Conservation (phyloP, 148 eudicot genomes). For the Nepenthes mirabilis region DNA sequence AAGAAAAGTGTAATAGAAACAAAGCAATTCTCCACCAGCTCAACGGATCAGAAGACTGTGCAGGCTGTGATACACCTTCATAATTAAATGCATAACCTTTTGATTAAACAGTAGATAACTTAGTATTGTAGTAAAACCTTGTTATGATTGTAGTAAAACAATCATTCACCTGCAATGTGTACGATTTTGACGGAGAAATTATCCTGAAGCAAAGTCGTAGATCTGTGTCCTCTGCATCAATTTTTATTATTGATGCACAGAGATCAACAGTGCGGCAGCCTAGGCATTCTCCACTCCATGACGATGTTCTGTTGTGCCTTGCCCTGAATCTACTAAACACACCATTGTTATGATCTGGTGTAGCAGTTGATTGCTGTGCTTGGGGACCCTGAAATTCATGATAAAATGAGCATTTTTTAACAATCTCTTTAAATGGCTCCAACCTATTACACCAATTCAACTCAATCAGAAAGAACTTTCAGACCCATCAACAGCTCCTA, state of each 20-base stretch:
- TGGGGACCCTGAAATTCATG: conserved; percentile 37
- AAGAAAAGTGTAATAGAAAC: no score
- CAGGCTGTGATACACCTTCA: no score
- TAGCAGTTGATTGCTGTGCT: conserved; percentile 31
- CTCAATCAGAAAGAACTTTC: no score
- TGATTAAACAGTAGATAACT: neutral
- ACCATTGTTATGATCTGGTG: conserved; percentile 43
- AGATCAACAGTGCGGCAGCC: conserved; percentile 70
- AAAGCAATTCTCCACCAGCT: no score
- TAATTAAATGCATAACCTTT: no score
- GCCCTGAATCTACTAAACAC: conserved; percentile 81
- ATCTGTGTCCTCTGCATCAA: conserved; percentile 86
- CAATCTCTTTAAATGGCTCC: neutral
- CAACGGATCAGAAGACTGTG: no score
- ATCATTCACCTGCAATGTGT: conserved; percentile 65
- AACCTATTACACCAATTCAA: no score
- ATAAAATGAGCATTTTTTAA: conserved; percentile 1
- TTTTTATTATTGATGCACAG: conserved; percentile 72
- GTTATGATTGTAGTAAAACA: no score
- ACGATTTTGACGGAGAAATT: conserved; percentile 78
- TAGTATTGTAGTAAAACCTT: neutral
- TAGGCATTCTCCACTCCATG: conserved; percentile 56
- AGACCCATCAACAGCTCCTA: no score
- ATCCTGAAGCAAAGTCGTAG: conserved; percentile 90
- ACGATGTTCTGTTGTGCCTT: conserved; percentile 48